phyloP scores from a whole-genome alignment of 2,329 filamentous ascomycete species.

The Aspergillus sp. region DNA sequence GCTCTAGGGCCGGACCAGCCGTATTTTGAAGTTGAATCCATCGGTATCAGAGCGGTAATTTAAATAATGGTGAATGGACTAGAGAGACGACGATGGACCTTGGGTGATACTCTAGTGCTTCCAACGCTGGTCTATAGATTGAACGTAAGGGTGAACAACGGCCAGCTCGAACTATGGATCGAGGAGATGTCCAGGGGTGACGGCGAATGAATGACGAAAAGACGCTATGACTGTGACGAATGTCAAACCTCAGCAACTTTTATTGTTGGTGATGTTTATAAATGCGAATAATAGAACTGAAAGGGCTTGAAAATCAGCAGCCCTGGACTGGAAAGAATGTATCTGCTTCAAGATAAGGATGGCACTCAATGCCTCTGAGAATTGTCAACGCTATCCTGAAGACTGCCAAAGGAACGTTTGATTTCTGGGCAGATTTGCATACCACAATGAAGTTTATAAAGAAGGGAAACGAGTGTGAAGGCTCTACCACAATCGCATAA shows the following conservation, averaged over 20 bases:
- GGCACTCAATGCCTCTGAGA: slow-evolving; percentile 35
- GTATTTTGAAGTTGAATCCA: slow-evolving; percentile 21
- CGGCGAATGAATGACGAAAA: slow-evolving; percentile 5
- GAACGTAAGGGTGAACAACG: not conserved
- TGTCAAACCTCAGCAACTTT: slow-evolving; percentile 1
- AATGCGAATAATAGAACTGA: slow-evolving; percentile 10
- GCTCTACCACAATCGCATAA: slow-evolving; percentile 20
- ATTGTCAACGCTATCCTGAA: slow-evolving; percentile 3
- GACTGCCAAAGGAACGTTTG: not conserved
- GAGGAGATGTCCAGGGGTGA: slow-evolving; percentile 9
- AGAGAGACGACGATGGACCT: not conserved
- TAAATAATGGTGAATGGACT: not conserved
- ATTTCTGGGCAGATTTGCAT: slow-evolving; percentile 12
- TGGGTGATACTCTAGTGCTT: not conserved
- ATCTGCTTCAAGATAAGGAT: slow-evolving; percentile 21
- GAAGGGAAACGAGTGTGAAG: slow-evolving; percentile 19
- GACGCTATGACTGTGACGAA: not conserved
- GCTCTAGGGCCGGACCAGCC: slow-evolving; percentile 13
- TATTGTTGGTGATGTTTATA: slow-evolving; percentile 1
- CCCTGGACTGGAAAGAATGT: slow-evolving; percentile 21
- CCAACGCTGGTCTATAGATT: not conserved
- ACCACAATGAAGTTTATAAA: slow-evolving; percentile 17
- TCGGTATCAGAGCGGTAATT: slow-evolving; percentile 12
- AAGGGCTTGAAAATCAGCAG: slow-evolving; percentile 19
- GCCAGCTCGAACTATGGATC: slow-evolving; percentile 14